A percentile compares a stretch with the other conserved stretches of the same genome.
phyloP scores from a whole-genome alignment of 1,139 yeast species.

The Blastobotrys arbuscula region DNA sequence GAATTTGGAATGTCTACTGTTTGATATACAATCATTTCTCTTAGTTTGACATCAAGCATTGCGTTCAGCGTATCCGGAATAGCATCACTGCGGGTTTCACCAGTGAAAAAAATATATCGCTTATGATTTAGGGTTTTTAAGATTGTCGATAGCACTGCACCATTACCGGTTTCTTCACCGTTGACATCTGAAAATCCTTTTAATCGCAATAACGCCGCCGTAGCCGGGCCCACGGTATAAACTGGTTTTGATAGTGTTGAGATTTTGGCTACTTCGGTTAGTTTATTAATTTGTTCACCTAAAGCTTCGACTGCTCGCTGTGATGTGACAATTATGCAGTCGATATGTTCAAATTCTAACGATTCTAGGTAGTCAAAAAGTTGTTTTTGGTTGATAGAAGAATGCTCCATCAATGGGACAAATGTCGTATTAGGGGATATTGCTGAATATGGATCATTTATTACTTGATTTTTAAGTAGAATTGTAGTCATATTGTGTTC shows the following conservation, averaged over 20 bases:
- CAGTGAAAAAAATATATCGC: constrained; percentile 71
- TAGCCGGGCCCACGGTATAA: constrained; percentile 92
- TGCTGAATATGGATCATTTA: constrained; percentile 57
- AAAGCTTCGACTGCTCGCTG: constrained; percentile 84
- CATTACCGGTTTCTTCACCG: constrained; percentile 84
- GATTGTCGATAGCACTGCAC: constrained; percentile 60
- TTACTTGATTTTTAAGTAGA: constrained; percentile 61
- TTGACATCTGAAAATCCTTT: constrained; percentile 63
- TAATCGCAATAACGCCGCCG: constrained; percentile 51
- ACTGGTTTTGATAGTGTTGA: constrained; percentile 45
- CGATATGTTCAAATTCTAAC: constrained; percentile 39
- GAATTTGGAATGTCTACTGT: constrained; percentile 52
- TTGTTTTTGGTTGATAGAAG: constrained; percentile 44
- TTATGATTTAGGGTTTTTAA: constrained; percentile 28
- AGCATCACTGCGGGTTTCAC: constrained; percentile 75
- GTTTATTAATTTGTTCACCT: not conserved
- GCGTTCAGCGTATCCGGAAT: constrained; percentile 56
- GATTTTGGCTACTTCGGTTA: constrained; percentile 3
- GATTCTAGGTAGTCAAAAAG: constrained; percentile 43
- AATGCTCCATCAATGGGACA: constrained; percentile 65
- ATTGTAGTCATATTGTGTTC: constrained; percentile 27
- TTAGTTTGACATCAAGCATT: constrained; percentile 43
- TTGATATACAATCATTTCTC: constrained; percentile 63
- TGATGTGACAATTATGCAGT: constrained; percentile 72
- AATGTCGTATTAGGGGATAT: constrained; percentile 45